Base-by-base conservation (phyloP, 2,329 filamentous ascomycete species). In the Periglandula ipomoeae region DNA sequence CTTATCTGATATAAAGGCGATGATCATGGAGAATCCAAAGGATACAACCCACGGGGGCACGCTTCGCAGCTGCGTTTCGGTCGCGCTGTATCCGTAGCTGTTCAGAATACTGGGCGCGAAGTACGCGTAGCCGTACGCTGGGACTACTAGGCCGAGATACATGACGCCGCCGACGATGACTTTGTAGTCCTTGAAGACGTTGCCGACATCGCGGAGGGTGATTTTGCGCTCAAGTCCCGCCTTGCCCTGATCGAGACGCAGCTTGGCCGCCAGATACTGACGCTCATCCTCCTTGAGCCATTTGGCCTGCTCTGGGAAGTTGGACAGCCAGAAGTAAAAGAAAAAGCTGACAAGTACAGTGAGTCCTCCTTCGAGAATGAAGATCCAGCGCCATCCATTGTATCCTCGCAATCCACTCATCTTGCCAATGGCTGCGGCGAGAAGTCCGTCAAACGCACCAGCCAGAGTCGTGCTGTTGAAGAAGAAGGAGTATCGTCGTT, bases 401-500 rank as follows among this genome's bases (percentile, higher is more conserved):
- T 84, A 65, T 4, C 70, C 68, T 2, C 70, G 72, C 2, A 73
- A 67, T 5, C 82, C 82, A 11, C 73, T 63, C 65, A 85, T 90
- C 60, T 93, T 87, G n/a, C 87, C 87, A 53, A 96, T 94, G 0
- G 84, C 90, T 1, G 82, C 84, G 1, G 90, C 90, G 4, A 96
- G 74, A 1, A 96, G 75, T 2, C 89, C 89, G 39, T 88, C 89
- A 58, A 95, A 96, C 0, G 89, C 87, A 27, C 87, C 87, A 1
- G 87, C 87, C 3, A 91, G 71, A 0, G 84, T 86, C 1, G 87
- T 90, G 24, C 78, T 87, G 59, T 79, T 83, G 73, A 97, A 97
- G 74, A 97, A 97, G 72, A 97, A 90, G 15, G 84, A 87, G 69
- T 90, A 96, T 26, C 93, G 82, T 60, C 89, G 88, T 67, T 97